These are phyloP conservation scores for Trichosporon coremiiforme DNA, from an alignment of 1,284 basidiomycete species.

Conservation along the genomic window DNA sequence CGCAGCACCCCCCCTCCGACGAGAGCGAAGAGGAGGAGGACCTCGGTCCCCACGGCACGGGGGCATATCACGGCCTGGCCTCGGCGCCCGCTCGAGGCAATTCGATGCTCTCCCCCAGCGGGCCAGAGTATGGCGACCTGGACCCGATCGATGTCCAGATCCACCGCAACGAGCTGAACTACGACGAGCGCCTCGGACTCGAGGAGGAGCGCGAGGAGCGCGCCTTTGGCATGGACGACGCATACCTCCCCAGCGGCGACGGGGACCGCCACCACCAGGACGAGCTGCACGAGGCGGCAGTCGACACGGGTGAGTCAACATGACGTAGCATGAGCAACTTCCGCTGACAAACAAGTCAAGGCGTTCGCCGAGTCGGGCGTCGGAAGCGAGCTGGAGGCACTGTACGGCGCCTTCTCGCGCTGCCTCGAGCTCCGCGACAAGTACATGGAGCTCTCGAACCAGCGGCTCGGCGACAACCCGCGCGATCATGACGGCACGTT, in stretches of 20 bases:
- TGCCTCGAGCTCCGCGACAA: slow-evolving; percentile 89
- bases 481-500: slow-evolving; percentile 80
- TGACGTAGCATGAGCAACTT: neutral
- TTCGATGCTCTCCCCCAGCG: neutral
- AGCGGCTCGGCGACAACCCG: slow-evolving; percentile 88
- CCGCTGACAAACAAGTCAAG: slow-evolving; percentile 27
- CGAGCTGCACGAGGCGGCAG: slow-evolving; percentile 6
- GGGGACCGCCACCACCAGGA: slow-evolving; percentile 12
- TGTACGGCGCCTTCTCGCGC: slow-evolving; percentile 65
- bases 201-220: slow-evolving; percentile 49
- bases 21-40: slow-evolving; percentile 25
- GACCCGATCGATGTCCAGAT: slow-evolving; percentile 35
- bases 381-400: slow-evolving; percentile 54
- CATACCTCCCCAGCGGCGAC: neutral
- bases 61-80: neutral
- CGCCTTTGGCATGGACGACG: slow-evolving; percentile 22
- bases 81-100: neutral
- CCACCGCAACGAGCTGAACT: slow-evolving; percentile 41
- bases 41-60: slow-evolving; percentile 2
- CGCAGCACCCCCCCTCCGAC: neutral
- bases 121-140: slow-evolving; percentile 37
- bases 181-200: slow-evolving; percentile 48
- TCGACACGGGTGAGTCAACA: slow-evolving; percentile 35
- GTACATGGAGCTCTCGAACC: slow-evolving; percentile 80
- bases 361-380: slow-evolving; percentile 56